These are phyloP conservation scores for Hypomontagnella submonticulosa DNA, from an alignment of 495 filamentous ascomycete genomes.

Conservation along the genomic window DNA sequence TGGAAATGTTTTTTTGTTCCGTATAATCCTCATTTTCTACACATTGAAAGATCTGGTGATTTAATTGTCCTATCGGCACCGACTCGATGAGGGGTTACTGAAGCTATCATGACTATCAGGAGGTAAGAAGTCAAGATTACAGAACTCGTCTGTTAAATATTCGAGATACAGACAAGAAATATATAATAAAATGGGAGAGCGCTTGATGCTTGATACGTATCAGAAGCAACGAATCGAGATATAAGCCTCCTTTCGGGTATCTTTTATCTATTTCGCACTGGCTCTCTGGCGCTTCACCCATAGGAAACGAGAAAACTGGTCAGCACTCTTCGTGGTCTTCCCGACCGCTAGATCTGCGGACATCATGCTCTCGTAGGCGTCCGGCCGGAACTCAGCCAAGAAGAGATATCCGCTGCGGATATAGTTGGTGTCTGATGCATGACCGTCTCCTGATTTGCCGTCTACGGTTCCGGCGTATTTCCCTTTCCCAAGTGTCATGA, in stretches of 20 bases:
- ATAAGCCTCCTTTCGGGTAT: not conserved
- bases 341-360: conserved; percentile 23
- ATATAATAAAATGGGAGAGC: too few relatives aligned
- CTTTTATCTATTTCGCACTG: conserved; percentile 13
- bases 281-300: conserved; percentile 36
- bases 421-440: conserved; percentile 16
- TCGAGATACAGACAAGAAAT: too few relatives aligned
- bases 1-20: too few relatives aligned
- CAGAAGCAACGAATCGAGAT: not conserved
- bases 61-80: too few relatives aligned
- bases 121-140: too few relatives aligned
- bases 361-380: conserved; percentile 34
- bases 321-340: conserved; percentile 19
- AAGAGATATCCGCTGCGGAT: conserved; percentile 26
- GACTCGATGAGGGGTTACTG: too few relatives aligned
- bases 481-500: conserved; percentile 31
- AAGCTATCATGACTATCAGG: too few relatives aligned
- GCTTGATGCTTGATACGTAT: not conserved
- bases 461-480: conserved; percentile 32
- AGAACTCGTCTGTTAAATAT: too few relatives aligned
- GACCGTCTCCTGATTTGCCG: conserved; percentile 2
- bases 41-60: too few relatives aligned
- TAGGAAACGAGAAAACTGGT: conserved; percentile 33
- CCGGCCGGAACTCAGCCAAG: conserved; percentile 31
- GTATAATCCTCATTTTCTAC: too few relatives aligned